These are phyloP conservation scores for Dicorynia guianensis DNA, from an alignment of 306 rosid species.

Conservation along the genomic window DNA sequence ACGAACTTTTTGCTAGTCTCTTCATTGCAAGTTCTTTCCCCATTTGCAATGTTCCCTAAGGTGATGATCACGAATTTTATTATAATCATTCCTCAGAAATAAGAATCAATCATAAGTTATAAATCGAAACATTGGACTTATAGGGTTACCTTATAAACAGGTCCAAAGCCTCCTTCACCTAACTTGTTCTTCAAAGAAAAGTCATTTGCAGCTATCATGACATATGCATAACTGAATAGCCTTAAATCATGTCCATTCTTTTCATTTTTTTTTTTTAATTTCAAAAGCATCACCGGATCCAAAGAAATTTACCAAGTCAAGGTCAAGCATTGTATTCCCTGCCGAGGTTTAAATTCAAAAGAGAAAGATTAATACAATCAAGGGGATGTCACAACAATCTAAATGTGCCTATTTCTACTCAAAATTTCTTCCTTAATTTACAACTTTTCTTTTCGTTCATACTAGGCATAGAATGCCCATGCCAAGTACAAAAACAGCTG, in stretches of 20 bases:
- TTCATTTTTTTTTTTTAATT: background rate
- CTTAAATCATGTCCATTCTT: conserved; percentile 20
- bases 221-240: conserved; percentile 7
- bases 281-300: background rate
- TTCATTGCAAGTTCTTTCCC: conserved; percentile 28
- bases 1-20: conserved; percentile 19
- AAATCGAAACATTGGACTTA: background rate
- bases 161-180: conserved; percentile 40
- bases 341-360: background rate
- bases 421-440: background rate
- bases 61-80: background rate
- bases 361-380: background rate
- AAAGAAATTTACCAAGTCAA: background rate
- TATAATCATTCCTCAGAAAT: background rate
- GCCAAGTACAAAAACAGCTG: background rate
- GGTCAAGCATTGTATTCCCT: background rate
- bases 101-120: background rate
- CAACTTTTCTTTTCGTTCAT: background rate
- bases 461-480: background rate
- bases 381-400: no score
- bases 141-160: conserved; percentile 30
- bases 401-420: no score
- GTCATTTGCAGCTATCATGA: background rate
- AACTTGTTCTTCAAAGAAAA: conserved; percentile 5
- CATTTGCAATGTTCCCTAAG: conserved; percentile 15